phyloP scores from a whole-genome alignment of 345 rosid genomes.

The Orychophragmus violaceus region DNA sequence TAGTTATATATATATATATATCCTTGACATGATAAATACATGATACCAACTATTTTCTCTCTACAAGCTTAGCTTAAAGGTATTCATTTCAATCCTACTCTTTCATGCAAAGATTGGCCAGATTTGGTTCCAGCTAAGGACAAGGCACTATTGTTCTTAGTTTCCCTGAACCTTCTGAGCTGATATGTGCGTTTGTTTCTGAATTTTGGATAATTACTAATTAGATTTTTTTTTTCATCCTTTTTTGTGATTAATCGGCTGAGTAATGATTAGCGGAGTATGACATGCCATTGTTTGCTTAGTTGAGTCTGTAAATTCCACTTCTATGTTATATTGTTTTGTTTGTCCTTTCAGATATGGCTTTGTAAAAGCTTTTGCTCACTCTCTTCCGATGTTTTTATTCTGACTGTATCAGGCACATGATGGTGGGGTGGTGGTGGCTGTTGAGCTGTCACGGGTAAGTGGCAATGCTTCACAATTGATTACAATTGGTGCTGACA shows the following conservation, averaged over 20 bases:
- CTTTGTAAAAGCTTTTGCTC: background rate
- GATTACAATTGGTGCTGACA: no score
- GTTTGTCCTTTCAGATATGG: background rate
- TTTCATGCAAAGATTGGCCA: slow-evolving; percentile 6
- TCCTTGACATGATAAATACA: no score
- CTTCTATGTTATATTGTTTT: background rate
- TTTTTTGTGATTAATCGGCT: background rate
- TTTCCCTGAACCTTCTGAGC: background rate
- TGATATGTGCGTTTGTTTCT: slow-evolving; percentile 3
- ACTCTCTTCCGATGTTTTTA: slow-evolving; percentile 8
- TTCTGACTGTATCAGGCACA: slow-evolving; percentile 58
- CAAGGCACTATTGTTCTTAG: background rate
- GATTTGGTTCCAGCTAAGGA: background rate
- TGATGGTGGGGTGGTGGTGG: slow-evolving; percentile 95
- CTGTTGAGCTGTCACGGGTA: no score
- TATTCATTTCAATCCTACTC: slow-evolving; percentile 20
- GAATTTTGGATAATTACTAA: background rate
- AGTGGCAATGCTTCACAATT: no score
- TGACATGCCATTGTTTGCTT: background rate
- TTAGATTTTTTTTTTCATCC: background rate
- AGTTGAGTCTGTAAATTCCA: background rate
- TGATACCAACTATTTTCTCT: slow-evolving; percentile 9
- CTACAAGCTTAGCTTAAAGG: slow-evolving; percentile 82
- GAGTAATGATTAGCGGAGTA: background rate
- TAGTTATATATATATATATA: no score